phyloP scores from a whole-genome alignment of 495 filamentous ascomycete genomes.

The Bombardia bombarda region DNA sequence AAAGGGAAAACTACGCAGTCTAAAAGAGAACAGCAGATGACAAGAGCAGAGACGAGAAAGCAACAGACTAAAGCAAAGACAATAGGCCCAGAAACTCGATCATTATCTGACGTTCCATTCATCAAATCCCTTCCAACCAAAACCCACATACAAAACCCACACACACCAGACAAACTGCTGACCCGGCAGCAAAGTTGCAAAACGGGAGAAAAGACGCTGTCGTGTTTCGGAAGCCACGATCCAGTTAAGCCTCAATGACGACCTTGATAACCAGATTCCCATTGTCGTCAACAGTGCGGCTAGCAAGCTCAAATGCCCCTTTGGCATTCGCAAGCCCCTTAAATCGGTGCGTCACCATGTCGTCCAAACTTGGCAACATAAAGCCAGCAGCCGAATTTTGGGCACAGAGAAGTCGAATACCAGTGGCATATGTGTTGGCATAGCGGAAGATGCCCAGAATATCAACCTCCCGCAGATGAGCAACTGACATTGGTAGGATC shows the following conservation, averaged over 20 bases:
- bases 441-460: constrained; percentile 91
- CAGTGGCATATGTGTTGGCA: constrained; percentile 77
- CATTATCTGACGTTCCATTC: too few species aligned
- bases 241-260: constrained; percentile 51
- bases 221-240: too few species aligned
- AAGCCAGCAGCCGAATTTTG: constrained; percentile 37
- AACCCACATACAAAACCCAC: too few species aligned
- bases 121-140: too few species aligned
- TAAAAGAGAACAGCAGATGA: too few species aligned
- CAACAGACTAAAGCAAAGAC: too few species aligned
- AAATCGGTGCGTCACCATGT: constrained; percentile 71
- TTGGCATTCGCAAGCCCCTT: constrained; percentile 56
- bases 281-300: constrained; percentile 65
- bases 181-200: too few species aligned
- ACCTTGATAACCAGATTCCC: constrained; percentile 82
- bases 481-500: constrained; percentile 76
- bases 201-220: too few species aligned
- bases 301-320: constrained; percentile 74
- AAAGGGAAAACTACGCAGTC: too few species aligned
- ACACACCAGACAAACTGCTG: too few species aligned
- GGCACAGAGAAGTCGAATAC: constrained; percentile 57
- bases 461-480: constrained; percentile 82
- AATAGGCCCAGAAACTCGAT: too few species aligned
- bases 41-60: too few species aligned
- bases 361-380: constrained; percentile 53